Percentiles rank a stretch among this genome's conserved stretches.
Conservation (phyloP, 257 asterid species). For the Solanum stenotomum region DNA sequence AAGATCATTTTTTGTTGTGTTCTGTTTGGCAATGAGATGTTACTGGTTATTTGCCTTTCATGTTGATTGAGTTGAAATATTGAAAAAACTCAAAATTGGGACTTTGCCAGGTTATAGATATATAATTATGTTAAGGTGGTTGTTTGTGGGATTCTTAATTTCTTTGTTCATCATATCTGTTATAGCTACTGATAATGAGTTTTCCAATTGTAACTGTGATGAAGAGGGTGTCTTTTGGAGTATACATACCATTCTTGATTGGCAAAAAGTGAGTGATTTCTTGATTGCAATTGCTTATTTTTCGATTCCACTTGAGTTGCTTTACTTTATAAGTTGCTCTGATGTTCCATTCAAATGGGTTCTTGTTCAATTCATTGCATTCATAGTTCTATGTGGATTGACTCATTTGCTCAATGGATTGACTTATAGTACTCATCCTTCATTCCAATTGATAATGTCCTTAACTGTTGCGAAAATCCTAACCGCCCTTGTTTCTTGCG, state of each 20-base stretch:
- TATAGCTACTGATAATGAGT: slow-evolving; percentile 14
- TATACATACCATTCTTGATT: slow-evolving; percentile 19
- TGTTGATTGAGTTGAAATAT: neutral
- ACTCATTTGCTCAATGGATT: slow-evolving; percentile 35
- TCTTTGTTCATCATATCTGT: slow-evolving; percentile 8
- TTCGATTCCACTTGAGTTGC: slow-evolving; percentile 33
- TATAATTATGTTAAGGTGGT: slow-evolving; percentile 8
- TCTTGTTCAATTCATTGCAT: slow-evolving; percentile 31
- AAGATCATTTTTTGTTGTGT: neutral
- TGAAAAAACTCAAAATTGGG: neutral
- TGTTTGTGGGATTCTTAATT: slow-evolving; percentile 16
- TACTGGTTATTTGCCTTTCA: slow-evolving; percentile 3
- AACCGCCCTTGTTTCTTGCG: slow-evolving; percentile 38
- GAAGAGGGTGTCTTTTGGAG: slow-evolving; percentile 29
- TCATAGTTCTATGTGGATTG: slow-evolving; percentile 38
- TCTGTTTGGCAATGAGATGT: slow-evolving; percentile 6
- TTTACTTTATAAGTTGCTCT: slow-evolving; percentile 31
- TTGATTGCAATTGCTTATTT: slow-evolving; percentile 41
- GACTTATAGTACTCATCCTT: slow-evolving; percentile 25
- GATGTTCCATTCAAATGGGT: slow-evolving; percentile 44
- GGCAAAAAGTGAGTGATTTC: slow-evolving; percentile 33
- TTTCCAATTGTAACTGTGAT: slow-evolving; percentile 15
- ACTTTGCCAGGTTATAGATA: neutral
- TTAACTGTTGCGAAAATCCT: slow-evolving; percentile 29
- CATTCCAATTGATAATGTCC: slow-evolving; percentile 32